Evolutionary conservation across 116 monocot genomes (phyloP).

Genomic region (Thalassia testudinum): DNA sequence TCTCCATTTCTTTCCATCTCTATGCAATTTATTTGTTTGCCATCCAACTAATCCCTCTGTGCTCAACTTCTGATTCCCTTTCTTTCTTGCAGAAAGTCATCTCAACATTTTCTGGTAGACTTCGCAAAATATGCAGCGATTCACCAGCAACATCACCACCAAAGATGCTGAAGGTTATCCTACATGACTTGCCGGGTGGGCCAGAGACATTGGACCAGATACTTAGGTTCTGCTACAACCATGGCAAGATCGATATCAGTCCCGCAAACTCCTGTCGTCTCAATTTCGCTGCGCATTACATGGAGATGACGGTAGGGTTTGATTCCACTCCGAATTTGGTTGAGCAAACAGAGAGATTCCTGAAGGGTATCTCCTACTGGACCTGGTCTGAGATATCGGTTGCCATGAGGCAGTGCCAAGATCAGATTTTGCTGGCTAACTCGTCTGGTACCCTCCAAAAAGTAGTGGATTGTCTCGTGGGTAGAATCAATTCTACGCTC

Average conservation of each 20-base stretch:
- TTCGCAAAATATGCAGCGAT: constrained; percentile 27
- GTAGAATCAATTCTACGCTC: constrained; percentile 20
- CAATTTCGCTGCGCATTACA: constrained; percentile 38
- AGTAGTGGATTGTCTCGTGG: constrained; percentile 38
- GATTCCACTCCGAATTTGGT: constrained; percentile 25
- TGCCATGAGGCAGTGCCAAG: constrained; percentile 56
- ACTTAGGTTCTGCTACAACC: constrained; percentile 51
- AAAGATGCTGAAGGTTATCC: constrained; percentile 26
- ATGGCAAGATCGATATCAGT: constrained; percentile 29
- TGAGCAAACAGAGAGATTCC: constrained; percentile 23
- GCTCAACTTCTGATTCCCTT: not conserved
- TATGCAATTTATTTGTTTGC: not conserved
- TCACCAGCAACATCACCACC: constrained; percentile 9
- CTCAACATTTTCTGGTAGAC: constrained; percentile 34
- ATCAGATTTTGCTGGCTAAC: constrained; percentile 7
- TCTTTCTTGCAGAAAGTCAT: constrained; percentile 43
- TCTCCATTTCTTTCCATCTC: not conserved
- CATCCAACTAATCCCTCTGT: not conserved
- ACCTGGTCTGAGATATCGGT: constrained; percentile 42
- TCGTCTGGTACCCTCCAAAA: constrained; percentile 27
- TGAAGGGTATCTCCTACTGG: constrained; percentile 37
- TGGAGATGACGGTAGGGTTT: constrained; percentile 36
- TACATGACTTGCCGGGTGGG: constrained; percentile 61
- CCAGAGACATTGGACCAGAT: constrained; percentile 61
- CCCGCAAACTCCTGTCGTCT: constrained; percentile 45